phyloP scores from a whole-genome alignment of 371 early-diverging fungal species.

The Mucor velutinosus region DNA sequence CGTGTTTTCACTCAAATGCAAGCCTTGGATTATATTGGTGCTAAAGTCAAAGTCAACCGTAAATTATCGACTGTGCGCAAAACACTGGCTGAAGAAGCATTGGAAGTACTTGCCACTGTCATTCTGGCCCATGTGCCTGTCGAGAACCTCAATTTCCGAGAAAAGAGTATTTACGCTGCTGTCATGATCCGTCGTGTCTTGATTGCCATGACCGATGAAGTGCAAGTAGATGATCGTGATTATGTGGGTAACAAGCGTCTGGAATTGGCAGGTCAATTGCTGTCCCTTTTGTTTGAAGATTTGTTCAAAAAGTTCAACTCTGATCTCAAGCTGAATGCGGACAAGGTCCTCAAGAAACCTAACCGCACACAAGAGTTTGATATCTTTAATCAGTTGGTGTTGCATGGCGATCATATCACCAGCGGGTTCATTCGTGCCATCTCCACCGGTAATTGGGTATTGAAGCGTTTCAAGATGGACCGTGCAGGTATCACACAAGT shows the following conservation, averaged over 20 bases:
- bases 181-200: slow-evolving; percentile 98
- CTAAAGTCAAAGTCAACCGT: slow-evolving; percentile 73
- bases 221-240: slow-evolving; percentile 97
- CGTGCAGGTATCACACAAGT: slow-evolving; percentile 99
- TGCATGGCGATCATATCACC: slow-evolving; percentile 93
- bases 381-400: slow-evolving; percentile 82
- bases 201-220: slow-evolving; percentile 81
- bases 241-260: slow-evolving; percentile 99
- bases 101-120: slow-evolving; percentile 89
- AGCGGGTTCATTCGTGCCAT: slow-evolving; percentile 96
- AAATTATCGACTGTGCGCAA: slow-evolving; percentile 58
- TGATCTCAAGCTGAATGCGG: slow-evolving; percentile 90
- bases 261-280: slow-evolving; percentile 98
- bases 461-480: slow-evolving; percentile 99
- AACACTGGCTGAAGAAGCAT: slow-evolving; percentile 87
- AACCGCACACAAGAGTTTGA: slow-evolving; percentile 97
- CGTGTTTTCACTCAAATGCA: slow-evolving; percentile 89
- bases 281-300: slow-evolving; percentile 99
- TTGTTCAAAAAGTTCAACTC: slow-evolving; percentile 97
- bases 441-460: slow-evolving; percentile 99
- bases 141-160: slow-evolving; percentile 84
- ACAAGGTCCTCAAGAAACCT: slow-evolving; percentile 92
- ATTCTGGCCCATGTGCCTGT: slow-evolving; percentile 98
- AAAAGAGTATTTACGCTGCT: slow-evolving; percentile 96
- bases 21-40: slow-evolving; percentile 91